Evolutionary conservation across 2,329 filamentous ascomycete genomes (phyloP), one percentile per base, ranked within the genome.

Genomic region (Cercospora sp.): DNA sequence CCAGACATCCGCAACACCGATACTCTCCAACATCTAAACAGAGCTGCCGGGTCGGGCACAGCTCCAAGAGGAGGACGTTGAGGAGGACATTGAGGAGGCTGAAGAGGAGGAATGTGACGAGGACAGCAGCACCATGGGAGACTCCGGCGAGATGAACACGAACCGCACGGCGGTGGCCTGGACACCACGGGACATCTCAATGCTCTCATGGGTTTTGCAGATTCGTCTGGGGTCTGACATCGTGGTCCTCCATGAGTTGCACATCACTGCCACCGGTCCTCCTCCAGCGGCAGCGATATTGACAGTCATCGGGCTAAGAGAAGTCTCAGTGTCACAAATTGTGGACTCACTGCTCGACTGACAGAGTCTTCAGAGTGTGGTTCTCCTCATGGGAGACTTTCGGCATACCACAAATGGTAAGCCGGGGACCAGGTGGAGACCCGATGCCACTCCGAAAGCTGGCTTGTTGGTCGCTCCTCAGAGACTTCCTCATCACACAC

Each of bases 401-500:
- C 55, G 55, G 55, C 26, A 33, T 33, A 31, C 55, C 55, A 36
- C n/a, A 58, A 28, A 58, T 58, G 55, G 55, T 12, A 58, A 58
- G 55, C 55, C 55, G 55, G 16, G 20, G 6, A 3, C 10, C 13
- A 28, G 23, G 28, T 31, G 55, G 55, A 33, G 23, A 30, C 16
- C 36, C 16, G 55, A 23, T 31, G 53, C 13, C n/a, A 33, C 26
- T n/a, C 23, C 53, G n/a, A 6, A 58, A 18, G 16, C 20, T 58
- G 28, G 55, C 10, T 18, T 33, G 16, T 4, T 18, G 53, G 53
- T 16, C 55, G 28, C 2, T 9, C 7, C 45, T 3, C 18, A 26
- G 12, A 28, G 48, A 53, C 20, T 28, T 53, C 23, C 4, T 16
- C 48, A 53, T 26, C 18, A n/a, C 20, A n/a, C 5, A 28, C 20